These are phyloP conservation scores for Talaromyces piceae DNA, from an alignment of 2,329 filamentous ascomycete species.

Conservation along the genomic window DNA sequence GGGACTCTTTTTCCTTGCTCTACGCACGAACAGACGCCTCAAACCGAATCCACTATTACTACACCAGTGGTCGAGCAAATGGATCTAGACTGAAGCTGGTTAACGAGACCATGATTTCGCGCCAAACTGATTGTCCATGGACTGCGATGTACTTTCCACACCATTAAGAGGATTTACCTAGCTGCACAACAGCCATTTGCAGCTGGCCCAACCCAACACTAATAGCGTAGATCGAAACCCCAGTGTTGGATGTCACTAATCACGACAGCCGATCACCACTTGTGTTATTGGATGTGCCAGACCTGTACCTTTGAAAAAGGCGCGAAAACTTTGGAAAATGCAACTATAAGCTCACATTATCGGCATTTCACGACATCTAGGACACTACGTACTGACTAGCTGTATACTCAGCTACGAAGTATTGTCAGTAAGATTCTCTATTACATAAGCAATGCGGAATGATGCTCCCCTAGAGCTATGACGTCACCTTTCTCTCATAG, in stretches of 20 bases:
- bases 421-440: neutral
- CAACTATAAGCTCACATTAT: neutral
- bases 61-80: conserved; percentile 21
- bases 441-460: neutral
- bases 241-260: neutral
- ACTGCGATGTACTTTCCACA: too few relatives aligned
- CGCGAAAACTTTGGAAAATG: neutral
- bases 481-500: conserved; percentile 1
- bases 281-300: neutral
- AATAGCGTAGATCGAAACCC: neutral
- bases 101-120: conserved; percentile 12
- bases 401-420: too few relatives aligned
- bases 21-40: conserved; percentile 12
- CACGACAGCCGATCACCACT: neutral
- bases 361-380: too few relatives aligned
- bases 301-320: neutral
- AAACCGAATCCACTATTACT: conserved; percentile 7
- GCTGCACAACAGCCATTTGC: neutral
- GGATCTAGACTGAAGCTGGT: conserved; percentile 24
- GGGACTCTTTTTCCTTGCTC: conserved; percentile 18
- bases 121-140: too few relatives aligned
- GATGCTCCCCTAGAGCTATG: neutral
- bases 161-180: too few relatives aligned
- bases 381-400: too few relatives aligned
- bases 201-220: neutral